Conservation (phyloP, 768 basidiomycete genomes). For the Scleroderma bovista region DNA sequence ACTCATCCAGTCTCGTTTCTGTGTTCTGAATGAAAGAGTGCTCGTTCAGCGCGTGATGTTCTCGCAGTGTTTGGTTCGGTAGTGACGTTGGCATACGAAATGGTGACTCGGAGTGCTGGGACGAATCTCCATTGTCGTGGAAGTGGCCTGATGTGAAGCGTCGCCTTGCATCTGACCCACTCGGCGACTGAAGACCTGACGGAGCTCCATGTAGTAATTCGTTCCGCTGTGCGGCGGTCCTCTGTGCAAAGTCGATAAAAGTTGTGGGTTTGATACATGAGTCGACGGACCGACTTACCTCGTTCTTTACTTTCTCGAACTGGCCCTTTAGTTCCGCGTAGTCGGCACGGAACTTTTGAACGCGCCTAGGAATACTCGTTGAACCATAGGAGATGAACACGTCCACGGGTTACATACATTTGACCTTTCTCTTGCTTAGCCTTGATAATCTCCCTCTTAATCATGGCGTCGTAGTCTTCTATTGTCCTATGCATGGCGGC, state of each 20-base stretch:
- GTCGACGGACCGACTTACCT: constrained; percentile 26
- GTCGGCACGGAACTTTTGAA: constrained; percentile 86
- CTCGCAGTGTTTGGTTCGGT: constrained; percentile 52
- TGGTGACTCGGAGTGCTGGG: constrained; percentile 81
- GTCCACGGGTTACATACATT: constrained; percentile 47
- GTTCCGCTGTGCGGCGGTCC: constrained; percentile 50
- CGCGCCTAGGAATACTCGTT: constrained; percentile 54
- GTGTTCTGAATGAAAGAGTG: constrained; percentile 86
- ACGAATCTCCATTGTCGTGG: constrained; percentile 38
- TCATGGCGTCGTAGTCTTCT: constrained; percentile 97
- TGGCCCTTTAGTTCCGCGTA: constrained; percentile 77
- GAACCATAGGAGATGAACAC: not conserved
- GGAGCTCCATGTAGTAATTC: constrained; percentile 55
- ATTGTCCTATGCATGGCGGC: constrained; percentile 91
- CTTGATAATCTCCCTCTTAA: constrained; percentile 91
- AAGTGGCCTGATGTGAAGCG: constrained; percentile 43
- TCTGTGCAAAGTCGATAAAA: constrained; percentile 34
- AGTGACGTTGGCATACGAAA: constrained; percentile 61
- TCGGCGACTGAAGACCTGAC: constrained; percentile 31
- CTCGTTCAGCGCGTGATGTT: constrained; percentile 79
- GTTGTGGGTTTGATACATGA: not conserved
- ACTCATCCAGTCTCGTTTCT: constrained; percentile 79
- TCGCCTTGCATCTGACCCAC: constrained; percentile 50
- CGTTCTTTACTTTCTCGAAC: constrained; percentile 72
- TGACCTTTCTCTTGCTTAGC: constrained; percentile 96